Conservation (phyloP, 2,329 filamentous ascomycete species). For the Amauroascus niger region DNA sequence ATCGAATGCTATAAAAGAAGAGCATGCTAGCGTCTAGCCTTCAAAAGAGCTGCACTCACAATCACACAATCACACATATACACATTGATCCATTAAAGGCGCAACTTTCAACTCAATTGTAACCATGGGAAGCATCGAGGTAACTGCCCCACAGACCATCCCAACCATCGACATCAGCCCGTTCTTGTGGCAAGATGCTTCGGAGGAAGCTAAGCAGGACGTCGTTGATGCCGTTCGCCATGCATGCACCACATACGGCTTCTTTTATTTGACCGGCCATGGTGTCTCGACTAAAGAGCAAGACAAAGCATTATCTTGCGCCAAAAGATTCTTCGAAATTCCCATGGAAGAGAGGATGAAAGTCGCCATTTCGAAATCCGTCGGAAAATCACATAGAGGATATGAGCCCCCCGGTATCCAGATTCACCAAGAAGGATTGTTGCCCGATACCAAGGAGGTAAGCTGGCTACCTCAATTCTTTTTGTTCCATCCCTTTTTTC, state of each 20-base stretch:
- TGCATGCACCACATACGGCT: not conserved
- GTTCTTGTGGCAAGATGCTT: not conserved
- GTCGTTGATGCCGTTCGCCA: not conserved
- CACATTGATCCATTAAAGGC: not conserved
- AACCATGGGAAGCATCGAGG: not conserved
- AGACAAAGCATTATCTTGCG: not conserved
- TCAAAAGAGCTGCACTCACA: not conserved
- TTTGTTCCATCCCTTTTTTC: not conserved
- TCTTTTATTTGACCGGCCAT: not conserved
- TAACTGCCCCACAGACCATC: not conserved
- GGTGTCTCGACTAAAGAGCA: not conserved
- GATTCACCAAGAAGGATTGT: not conserved
- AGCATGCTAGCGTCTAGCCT: not conserved
- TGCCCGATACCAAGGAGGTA: not conserved
- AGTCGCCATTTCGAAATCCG: not conserved
- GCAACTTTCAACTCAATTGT: not conserved
- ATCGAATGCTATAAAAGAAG: not conserved
- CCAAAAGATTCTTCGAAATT: not conserved
- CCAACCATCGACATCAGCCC: not conserved
- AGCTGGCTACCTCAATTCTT: not conserved
- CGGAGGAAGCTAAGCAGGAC: not conserved
- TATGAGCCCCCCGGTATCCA: not conserved
- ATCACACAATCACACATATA: not conserved
- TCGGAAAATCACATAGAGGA: not conserved
- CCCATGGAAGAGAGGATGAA: not conserved